Evolutionary conservation across 129 eudicot genomes (phyloP), one percentile per base, ranked within the genome.

Genomic region (Flaveria sonorensis): DNA sequence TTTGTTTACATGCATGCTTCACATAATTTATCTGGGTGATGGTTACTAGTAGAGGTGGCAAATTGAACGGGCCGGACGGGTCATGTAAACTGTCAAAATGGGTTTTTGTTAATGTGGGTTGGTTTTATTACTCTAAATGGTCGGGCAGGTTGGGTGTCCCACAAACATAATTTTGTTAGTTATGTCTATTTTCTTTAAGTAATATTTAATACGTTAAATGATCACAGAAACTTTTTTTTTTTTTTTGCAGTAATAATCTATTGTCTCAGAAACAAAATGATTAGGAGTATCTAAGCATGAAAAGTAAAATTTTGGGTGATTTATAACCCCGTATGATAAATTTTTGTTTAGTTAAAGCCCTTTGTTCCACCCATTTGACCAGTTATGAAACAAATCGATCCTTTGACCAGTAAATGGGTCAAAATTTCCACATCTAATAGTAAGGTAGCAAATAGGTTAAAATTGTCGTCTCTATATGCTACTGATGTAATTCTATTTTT

Each of bases 401-500:
- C 36, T 3, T 20, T 59, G 36, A 59, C 8, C 32, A 0, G 65
- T 9, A 21, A 59, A 21, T 59, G 36, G 36, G 36, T 30, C 36
- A 4, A 30, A 50, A 15, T 50, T 13, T 20, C 2, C 24, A 53
- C 21, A 10, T 53, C 60, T 6, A 53, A 16, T 53, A 18, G 23
- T 53, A 53, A 26, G 61, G 61, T 53, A 53, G 19, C 61, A 18
- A 39, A 39, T 55, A 11, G 67, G 55, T 73, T 1, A 4, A 73
- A 56, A 20, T 43, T 39, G 21, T 10, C 13, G 59, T 77, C 48
- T 76, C 2, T 56, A 24, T 61, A 18, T 51, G 43, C n/a, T 40
- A 59, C 76, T 69, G 15, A 68, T 59, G 45, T 11, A 10, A 24
- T 70, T 18, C 12, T 72, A 53, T 52, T 66, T 61, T 55, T 30